Percentiles rank a stretch among this genome's conserved stretches.
phyloP scores from a whole-genome alignment of 306 rosid genomes.

The Sindora glabra region DNA sequence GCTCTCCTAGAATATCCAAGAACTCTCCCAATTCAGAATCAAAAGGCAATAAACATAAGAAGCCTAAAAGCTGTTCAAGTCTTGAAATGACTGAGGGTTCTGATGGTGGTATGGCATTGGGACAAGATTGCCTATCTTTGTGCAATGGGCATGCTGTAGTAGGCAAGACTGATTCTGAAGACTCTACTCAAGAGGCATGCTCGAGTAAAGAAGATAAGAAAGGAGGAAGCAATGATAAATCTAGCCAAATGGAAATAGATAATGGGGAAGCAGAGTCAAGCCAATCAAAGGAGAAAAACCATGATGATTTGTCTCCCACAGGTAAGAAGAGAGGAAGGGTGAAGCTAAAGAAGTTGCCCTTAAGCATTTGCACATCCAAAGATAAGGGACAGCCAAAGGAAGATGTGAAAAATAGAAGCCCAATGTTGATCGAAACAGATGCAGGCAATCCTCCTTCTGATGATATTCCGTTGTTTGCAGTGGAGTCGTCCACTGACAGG shows the following conservation, averaged over 20 bases:
- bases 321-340: constrained; percentile 86
- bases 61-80: constrained; percentile 51
- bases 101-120: constrained; percentile 30
- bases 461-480: constrained; percentile 45
- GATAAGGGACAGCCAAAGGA: constrained; percentile 60
- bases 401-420: constrained; percentile 38
- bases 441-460: constrained; percentile 34
- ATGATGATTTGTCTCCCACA: constrained; percentile 38
- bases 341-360: constrained; percentile 83
- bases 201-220: constrained; percentile 53
- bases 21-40: constrained; percentile 57
- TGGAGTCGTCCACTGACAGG: constrained; percentile 52
- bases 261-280: constrained; percentile 65
- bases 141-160: constrained; percentile 43
- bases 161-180: constrained; percentile 43
- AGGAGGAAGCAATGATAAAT: constrained; percentile 35
- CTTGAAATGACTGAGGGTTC: constrained; percentile 42
- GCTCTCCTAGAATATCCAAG: constrained; percentile 83
- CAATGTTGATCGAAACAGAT: constrained; percentile 35
- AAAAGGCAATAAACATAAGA: constrained; percentile 60
- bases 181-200: constrained; percentile 42
- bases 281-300: constrained; percentile 44
- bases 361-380: constrained; percentile 60
- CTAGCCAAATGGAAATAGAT: constrained; percentile 34
- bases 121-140: constrained; percentile 40